A percentile compares a stretch with the other conserved stretches of the same genome.
These are phyloP conservation scores for Dactylella cylindrospora DNA, from an alignment of 2,329 filamentous ascomycete species.

Conservation along the genomic window DNA sequence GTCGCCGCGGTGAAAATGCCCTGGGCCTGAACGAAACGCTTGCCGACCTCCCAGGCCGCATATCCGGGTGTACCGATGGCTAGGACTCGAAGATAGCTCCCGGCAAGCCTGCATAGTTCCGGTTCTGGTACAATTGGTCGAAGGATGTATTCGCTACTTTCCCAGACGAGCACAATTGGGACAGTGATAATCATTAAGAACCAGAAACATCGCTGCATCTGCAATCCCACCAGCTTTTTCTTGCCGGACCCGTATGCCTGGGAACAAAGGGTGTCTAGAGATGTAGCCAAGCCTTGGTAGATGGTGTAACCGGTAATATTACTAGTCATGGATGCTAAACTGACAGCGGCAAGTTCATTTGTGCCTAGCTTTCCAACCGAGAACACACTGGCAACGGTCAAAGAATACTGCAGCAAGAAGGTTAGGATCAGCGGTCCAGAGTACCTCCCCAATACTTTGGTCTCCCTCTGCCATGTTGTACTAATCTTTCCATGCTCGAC, in stretches of 20 bases:
- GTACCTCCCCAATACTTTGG: slow-evolving; percentile 74
- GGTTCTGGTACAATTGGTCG: slow-evolving; percentile 68
- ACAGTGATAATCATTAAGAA: slow-evolving; percentile 73
- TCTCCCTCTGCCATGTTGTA: slow-evolving; percentile 88
- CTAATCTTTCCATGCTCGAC: slow-evolving; percentile 77
- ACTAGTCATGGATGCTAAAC: slow-evolving; percentile 73
- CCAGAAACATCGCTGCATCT: slow-evolving; percentile 77
- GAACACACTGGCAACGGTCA: slow-evolving; percentile 80
- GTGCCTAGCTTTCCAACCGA: slow-evolving; percentile 74
- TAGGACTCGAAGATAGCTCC: slow-evolving; percentile 70
- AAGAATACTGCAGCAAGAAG: slow-evolving; percentile 77
- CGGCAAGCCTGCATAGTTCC: slow-evolving; percentile 70
- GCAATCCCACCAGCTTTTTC: slow-evolving; percentile 81
- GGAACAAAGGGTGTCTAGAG: slow-evolving; percentile 85
- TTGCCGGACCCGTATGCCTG: slow-evolving; percentile 92
- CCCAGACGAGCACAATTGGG: slow-evolving; percentile 72
- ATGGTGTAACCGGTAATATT: slow-evolving; percentile 76
- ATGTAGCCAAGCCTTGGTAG: slow-evolving; percentile 77
- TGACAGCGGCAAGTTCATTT: slow-evolving; percentile 67
- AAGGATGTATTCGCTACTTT: slow-evolving; percentile 67
- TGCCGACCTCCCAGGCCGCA: slow-evolving; percentile 66
- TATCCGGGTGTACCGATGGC: slow-evolving; percentile 70
- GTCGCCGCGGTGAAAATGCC: slow-evolving; percentile 80
- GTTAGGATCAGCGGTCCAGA: slow-evolving; percentile 71
- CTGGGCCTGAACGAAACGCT: slow-evolving; percentile 86